These are phyloP conservation scores for Picocystis sp. DNA, from an alignment of 163 green algal species.

Conservation along the genomic window DNA sequence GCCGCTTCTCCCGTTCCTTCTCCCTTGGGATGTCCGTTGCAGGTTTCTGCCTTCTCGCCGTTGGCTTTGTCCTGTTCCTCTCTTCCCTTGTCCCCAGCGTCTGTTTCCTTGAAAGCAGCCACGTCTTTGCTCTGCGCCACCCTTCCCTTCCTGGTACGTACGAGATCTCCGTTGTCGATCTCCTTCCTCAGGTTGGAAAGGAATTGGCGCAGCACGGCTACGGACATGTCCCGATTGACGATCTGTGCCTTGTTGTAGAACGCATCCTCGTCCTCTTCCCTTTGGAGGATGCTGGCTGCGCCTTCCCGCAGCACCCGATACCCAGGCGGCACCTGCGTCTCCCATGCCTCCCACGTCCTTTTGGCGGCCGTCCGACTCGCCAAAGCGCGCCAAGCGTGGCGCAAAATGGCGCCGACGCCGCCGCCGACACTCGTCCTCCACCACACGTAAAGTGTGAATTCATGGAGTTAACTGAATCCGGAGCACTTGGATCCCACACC, in stretches of 20 bases:
- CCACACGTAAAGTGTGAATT: too few species aligned
- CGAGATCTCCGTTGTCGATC: constrained; percentile 17
- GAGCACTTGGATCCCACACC: too few species aligned
- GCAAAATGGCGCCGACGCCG: too few species aligned
- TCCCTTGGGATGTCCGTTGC: constrained; percentile 2
- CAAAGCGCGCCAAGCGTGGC: too few species aligned
- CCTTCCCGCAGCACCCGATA: constrained; percentile 59
- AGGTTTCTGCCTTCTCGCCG: constrained; percentile 1
- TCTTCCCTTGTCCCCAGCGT: not conserved
- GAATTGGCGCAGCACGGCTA: constrained; percentile 68
- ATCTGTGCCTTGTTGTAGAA: constrained; percentile 97
- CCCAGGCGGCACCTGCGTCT: constrained; percentile 24
- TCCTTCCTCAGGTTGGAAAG: constrained; percentile 36
- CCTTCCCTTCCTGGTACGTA: not conserved
- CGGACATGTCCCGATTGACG: constrained; percentile 87
- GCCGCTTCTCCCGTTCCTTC: constrained; percentile 1
- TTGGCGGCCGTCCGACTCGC: too few species aligned
- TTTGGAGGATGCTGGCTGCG: constrained; percentile 55
- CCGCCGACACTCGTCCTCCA: too few species aligned
- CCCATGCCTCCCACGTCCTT: too few species aligned
- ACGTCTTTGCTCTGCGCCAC: not conserved
- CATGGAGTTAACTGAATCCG: too few species aligned
- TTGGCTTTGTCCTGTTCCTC: constrained; percentile 10
- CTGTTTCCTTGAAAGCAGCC: not conserved
- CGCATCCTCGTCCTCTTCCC: constrained; percentile 65